Conservation (phyloP, 495 filamentous ascomycete species). For the Elasticomyces elasticus region DNA sequence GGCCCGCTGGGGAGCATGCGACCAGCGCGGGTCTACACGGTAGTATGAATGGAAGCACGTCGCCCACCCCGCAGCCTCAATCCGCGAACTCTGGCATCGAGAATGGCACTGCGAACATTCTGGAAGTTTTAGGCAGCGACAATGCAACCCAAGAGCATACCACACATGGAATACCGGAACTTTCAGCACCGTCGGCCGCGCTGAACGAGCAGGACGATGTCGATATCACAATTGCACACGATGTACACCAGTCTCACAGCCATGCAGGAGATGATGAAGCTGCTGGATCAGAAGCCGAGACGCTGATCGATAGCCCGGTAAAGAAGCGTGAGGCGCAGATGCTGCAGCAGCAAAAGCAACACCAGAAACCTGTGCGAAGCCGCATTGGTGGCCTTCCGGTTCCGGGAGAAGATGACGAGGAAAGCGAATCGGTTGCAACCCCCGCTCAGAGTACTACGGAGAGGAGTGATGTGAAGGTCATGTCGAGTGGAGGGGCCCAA, state of each 20-base stretch:
- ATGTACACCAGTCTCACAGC: not conserved
- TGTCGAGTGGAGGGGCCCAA: not conserved
- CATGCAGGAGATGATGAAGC: slow-evolving; percentile 4
- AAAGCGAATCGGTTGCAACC: slow-evolving; percentile 14
- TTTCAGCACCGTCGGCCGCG: too few relatives aligned
- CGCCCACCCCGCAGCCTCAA: not conserved
- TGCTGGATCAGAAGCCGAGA: slow-evolving; percentile 18
- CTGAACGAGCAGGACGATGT: not conserved
- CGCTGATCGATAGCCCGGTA: slow-evolving; percentile 19
- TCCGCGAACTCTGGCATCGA: not conserved
- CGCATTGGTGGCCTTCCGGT: slow-evolving; percentile 20
- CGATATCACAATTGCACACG: not conserved
- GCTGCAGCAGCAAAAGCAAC: not conserved
- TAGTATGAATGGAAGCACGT: slow-evolving; percentile 6
- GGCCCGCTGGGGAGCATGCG: not conserved
- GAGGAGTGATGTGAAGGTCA: slow-evolving; percentile 3
- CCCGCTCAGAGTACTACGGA: slow-evolving; percentile 17
- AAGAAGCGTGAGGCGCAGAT: slow-evolving; percentile 17
- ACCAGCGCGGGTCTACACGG: not conserved
- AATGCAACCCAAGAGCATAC: too few relatives aligned
- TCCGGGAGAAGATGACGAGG: slow-evolving; percentile 18
- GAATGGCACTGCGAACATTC: not conserved
- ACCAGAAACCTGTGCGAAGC: slow-evolving; percentile 11
- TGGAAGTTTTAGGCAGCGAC: not conserved
- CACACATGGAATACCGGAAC: too few relatives aligned